Percentiles rank a stretch among this genome's conserved stretches.
Conservation (phyloP, 257 asterid species). For the Anisodus acutangulus region DNA sequence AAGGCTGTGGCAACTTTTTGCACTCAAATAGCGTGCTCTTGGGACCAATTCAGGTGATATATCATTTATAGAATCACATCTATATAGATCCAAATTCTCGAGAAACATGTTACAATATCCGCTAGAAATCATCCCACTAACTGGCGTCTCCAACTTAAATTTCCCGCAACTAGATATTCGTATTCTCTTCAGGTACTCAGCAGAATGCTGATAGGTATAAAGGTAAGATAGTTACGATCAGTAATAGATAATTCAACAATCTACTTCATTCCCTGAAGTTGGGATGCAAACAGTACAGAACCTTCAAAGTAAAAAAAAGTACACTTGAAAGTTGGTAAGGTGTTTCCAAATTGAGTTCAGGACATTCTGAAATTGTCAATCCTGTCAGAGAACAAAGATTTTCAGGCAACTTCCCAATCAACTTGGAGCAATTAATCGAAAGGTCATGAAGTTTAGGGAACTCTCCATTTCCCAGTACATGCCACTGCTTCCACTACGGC, state of each 20-base stretch:
- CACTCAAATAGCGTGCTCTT: background rate
- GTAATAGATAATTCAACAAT: background rate
- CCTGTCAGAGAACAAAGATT: background rate
- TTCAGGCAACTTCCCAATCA: background rate
- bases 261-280: background rate
- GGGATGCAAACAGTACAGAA: background rate
- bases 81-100: accelerated
- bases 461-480: background rate
- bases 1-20: accelerated
- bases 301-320: background rate
- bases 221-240: background rate
- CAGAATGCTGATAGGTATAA: background rate
- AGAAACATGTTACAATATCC: background rate
- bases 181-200: background rate
- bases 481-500: conserved; percentile 1
- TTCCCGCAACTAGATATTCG: accelerated
- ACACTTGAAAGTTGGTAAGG: background rate
- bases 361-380: background rate
- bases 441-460: background rate
- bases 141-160: background rate
- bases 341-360: background rate
- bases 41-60: background rate
- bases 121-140: background rate
- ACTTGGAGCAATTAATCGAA: background rate
- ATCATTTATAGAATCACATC: background rate